Conservation (phyloP, 2,329 filamentous ascomycete species). For the Beauveria sp. region DNA sequence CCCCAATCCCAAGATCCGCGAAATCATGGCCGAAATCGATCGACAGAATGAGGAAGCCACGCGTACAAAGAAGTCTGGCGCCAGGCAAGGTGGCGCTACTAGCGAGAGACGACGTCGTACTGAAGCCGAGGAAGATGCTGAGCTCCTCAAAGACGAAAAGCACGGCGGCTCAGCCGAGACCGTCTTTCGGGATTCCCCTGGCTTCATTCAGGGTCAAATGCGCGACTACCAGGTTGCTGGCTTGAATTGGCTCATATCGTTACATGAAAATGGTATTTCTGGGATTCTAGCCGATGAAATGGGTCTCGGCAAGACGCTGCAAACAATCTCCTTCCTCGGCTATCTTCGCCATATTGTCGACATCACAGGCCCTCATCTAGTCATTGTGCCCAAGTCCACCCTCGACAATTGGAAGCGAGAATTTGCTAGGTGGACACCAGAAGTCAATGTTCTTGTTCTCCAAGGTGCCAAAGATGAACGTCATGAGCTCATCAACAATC, state of each 20-base stretch:
- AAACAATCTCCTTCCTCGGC: slow-evolving; percentile 94
- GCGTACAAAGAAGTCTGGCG: slow-evolving; percentile 63
- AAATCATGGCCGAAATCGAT: slow-evolving; percentile 91
- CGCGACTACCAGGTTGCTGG: slow-evolving; percentile 94
- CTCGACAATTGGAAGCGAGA: slow-evolving; percentile 98
- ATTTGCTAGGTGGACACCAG: slow-evolving; percentile 88
- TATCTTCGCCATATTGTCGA: slow-evolving; percentile 87
- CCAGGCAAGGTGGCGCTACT: slow-evolving; percentile 76
- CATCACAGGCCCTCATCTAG: slow-evolving; percentile 83
- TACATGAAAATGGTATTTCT: slow-evolving; percentile 98
- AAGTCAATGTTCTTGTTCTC: slow-evolving; percentile 87
- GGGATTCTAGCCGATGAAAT: slow-evolving; percentile 98
- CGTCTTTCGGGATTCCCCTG: slow-evolving; percentile 86
- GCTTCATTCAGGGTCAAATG: slow-evolving; percentile 85
- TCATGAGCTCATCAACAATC: slow-evolving; percentile 77
- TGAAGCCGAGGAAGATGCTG: slow-evolving; percentile 95
- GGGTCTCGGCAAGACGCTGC: slow-evolving; percentile 94
- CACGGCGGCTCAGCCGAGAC: slow-evolving; percentile 78
- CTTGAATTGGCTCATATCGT: slow-evolving; percentile 93
- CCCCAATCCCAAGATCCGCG: slow-evolving; percentile 87
- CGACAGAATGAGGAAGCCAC: slow-evolving; percentile 74
- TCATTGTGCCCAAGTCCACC: slow-evolving; percentile 92
- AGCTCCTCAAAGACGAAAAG: slow-evolving; percentile 79
- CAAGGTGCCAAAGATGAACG: slow-evolving; percentile 95
- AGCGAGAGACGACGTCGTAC: slow-evolving; percentile 77